Evolutionary conservation across 768 basidiomycete genomes (phyloP), one percentile per base, ranked within the genome.

Genomic region (Naganishia onofrii): DNA sequence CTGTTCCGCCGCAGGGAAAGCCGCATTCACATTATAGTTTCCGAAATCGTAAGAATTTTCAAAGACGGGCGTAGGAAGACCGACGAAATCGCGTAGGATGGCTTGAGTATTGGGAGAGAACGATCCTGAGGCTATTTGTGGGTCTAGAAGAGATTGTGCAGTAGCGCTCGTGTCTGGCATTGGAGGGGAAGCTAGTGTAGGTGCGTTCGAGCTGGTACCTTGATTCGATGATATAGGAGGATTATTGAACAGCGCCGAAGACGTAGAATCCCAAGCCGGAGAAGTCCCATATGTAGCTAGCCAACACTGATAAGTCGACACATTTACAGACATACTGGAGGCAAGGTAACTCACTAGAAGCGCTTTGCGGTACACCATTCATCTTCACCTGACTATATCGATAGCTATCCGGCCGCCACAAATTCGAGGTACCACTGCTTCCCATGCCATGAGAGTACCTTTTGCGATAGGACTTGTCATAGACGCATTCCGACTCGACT

Each of bases 21-120:
- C 6, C 13, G 29, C 32, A 7, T 38, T 58, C 9, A 13, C 19
- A n/a, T 32, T 34, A 15, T 5, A 15, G 7, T 36, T 15, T 6
- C n/a, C 34, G 38, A 63, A 63, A 42, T 63, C 23, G 23, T 63
- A 63, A 1, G 42, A 28, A 21, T 46, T 46, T 44, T 63, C 60
- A 6, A 63, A 63, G 17, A 63, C 42, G 23, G 60, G 60, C 21
- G 60, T 63, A 15, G 60, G 38, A 3, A 63, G 60, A 29, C 38
- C 60, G 38, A 63, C 60, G 42, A 63, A 63, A 42, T 63, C 60
- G 38, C 60, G 42, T 12, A 63, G 28, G 21, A 63, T 19, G 23
- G 60, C 60, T 36, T 63, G 60, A 6, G 60, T 63, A 10, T 63
- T 44, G 42, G 60, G 60, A 4, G 60, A 42, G 5, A 63, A 42